Evolutionary conservation across 768 basidiomycete species (phyloP).

Genomic region (Leccinellum rugosiceps): DNA sequence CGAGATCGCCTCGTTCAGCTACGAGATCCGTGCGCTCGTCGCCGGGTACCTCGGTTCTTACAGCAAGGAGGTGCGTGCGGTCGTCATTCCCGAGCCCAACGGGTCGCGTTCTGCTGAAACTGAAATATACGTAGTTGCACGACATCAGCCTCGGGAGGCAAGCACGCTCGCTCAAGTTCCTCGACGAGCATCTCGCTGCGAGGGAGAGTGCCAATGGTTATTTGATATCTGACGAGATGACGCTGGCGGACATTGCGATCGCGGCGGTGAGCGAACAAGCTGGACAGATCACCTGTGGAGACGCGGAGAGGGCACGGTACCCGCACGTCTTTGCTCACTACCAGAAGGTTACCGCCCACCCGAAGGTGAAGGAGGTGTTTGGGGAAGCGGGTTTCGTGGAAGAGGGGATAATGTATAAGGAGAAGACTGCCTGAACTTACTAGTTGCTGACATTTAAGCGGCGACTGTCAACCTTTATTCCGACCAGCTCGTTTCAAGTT

Average conservation of each 20-base stretch:
- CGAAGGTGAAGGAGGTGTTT: constrained; percentile 18
- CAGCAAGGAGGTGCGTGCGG: constrained; percentile 18
- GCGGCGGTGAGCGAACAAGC: constrained; percentile 23
- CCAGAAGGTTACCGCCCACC: constrained; percentile 17
- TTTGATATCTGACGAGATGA: constrained; percentile 21
- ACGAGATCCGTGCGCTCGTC: constrained; percentile 18
- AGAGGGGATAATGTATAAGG: constrained; percentile 11
- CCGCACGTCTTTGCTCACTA: constrained; percentile 26
- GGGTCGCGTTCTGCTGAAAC: neutral
- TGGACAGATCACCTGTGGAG: constrained; percentile 24
- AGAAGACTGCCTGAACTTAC: neutral
- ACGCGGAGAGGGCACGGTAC: constrained; percentile 25
- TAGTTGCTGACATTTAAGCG: neutral
- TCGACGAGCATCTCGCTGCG: constrained; percentile 23
- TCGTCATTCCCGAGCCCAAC: neutral
- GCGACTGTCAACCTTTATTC: neutral
- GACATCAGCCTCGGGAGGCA: constrained; percentile 15
- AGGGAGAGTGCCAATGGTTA: constrained; percentile 19
- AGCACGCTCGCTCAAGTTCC: constrained; percentile 20
- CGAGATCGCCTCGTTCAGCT: constrained; percentile 24
- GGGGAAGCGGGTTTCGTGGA: constrained; percentile 19
- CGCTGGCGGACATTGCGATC: constrained; percentile 27
- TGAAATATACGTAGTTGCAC: constrained; percentile 15
- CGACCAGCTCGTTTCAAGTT: too few species aligned
- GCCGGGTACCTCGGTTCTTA: constrained; percentile 20